Conservation (phyloP, 805 yeast species). For the Spathaspora girioi region DNA sequence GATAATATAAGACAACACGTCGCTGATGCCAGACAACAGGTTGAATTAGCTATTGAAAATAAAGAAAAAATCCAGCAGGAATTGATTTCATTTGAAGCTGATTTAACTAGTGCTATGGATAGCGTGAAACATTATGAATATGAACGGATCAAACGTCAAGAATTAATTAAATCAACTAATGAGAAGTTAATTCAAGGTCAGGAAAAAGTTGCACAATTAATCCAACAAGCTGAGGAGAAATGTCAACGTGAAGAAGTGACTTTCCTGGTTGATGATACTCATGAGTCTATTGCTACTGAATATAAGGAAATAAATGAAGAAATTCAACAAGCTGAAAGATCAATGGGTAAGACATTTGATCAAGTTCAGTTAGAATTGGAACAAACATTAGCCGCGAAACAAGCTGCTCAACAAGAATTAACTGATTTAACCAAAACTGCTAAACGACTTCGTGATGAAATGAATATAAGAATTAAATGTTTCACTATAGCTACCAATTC, state of each 20-base stretch:
- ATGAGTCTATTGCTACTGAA: conserved; percentile 48
- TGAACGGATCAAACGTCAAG: conserved; percentile 4
- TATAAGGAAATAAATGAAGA: conserved; percentile 42
- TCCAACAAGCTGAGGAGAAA: conserved; percentile 28
- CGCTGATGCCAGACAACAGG: background rate
- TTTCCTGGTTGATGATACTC: conserved; percentile 35
- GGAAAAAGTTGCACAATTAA: conserved; percentile 13
- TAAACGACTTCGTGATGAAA: conserved; percentile 23
- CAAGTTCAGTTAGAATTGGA: conserved; percentile 49
- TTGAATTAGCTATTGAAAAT: conserved; percentile 7
- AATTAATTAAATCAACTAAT: conserved; percentile 18
- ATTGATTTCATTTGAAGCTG: conserved; percentile 18
- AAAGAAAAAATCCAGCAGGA: conserved; percentile 12
- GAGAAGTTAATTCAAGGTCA: conserved; percentile 14
- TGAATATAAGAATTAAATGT: conserved; percentile 28
- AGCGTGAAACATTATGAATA: conserved; percentile 10
- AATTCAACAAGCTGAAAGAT: conserved; percentile 49
- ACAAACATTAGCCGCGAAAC: conserved; percentile 39
- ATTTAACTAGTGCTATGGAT: conserved; percentile 11
- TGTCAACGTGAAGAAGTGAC: conserved; percentile 49
- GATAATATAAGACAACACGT: conserved; percentile 1
- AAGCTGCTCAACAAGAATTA: conserved; percentile 39
- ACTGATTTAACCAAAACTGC: conserved; percentile 27
- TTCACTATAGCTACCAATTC: conserved; percentile 30
- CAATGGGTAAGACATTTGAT: conserved; percentile 53